Evolutionary conservation across 768 basidiomycete genomes (phyloP).

Genomic region (Boletus vermiculosoides): DNA sequence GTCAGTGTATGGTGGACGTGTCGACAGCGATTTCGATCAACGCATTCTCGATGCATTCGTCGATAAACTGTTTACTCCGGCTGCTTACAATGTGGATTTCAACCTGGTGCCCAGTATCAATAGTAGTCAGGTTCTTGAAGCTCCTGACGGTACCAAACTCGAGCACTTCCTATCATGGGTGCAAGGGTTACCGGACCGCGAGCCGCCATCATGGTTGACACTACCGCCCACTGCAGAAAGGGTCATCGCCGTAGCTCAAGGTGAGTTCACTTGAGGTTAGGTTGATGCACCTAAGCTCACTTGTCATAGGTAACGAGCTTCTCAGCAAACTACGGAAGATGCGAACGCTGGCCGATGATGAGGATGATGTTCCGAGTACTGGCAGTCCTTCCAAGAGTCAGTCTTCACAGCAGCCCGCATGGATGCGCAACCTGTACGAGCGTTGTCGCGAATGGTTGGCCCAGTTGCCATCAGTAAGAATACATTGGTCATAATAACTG

Average conservation of each 20-base stretch:
- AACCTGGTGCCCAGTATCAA: slow-evolving; percentile 70
- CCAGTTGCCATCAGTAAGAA: slow-evolving; percentile 68
- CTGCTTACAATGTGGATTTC: slow-evolving; percentile 93
- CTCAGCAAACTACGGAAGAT: slow-evolving; percentile 90
- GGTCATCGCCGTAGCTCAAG: slow-evolving; percentile 88
- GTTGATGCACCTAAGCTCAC: slow-evolving; percentile 1
- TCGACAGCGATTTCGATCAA: slow-evolving; percentile 96
- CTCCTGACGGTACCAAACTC: slow-evolving; percentile 91
- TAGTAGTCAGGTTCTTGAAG: slow-evolving; percentile 55
- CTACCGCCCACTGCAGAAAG: slow-evolving; percentile 90
- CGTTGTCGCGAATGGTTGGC: slow-evolving; percentile 84
- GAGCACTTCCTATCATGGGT: slow-evolving; percentile 93
- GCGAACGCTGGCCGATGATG: slow-evolving; percentile 84
- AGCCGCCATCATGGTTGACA: slow-evolving; percentile 93
- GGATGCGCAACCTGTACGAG: slow-evolving; percentile 87
- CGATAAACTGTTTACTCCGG: slow-evolving; percentile 80
- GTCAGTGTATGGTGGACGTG: slow-evolving; percentile 90
- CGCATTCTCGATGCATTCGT: slow-evolving; percentile 91
- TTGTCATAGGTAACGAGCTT: slow-evolving; percentile 65
- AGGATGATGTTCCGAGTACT: slow-evolving; percentile 58
- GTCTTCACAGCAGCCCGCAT: slow-evolving; percentile 79
- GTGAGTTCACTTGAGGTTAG: slow-evolving; percentile 39
- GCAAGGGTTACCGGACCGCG: slow-evolving; percentile 82
- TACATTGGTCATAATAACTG: not conserved
- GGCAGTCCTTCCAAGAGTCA: slow-evolving; percentile 62